phyloP scores from a whole-genome alignment of 768 basidiomycete genomes.

The Auriscalpium orientale region DNA sequence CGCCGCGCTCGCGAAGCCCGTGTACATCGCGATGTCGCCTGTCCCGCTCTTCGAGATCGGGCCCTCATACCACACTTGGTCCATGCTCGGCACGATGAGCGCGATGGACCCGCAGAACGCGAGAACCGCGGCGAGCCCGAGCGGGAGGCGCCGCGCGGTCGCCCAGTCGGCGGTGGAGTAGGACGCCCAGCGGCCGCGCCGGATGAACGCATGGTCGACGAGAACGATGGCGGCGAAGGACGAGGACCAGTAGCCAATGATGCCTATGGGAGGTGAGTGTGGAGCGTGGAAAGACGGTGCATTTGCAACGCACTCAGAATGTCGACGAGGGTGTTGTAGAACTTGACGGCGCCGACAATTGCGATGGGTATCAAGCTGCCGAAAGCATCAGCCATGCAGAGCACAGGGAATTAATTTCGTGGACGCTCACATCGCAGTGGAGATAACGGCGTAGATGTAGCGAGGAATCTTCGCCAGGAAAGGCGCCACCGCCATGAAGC shows the following conservation, averaged over 20 bases:
- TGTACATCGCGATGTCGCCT: slow-evolving; percentile 40
- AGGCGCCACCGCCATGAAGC: slow-evolving; percentile 31
- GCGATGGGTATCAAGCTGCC: slow-evolving; percentile 38
- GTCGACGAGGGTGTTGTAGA: slow-evolving; percentile 38
- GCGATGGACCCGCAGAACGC: slow-evolving; percentile 33
- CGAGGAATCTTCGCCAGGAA: slow-evolving; percentile 33
- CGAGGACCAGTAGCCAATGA: slow-evolving; percentile 40
- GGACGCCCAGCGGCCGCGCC: slow-evolving; percentile 23
- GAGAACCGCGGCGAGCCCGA: slow-evolving; percentile 32
- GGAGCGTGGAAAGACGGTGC: not conserved
- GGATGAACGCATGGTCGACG: slow-evolving; percentile 39
- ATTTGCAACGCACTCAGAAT: slow-evolving; percentile 26
- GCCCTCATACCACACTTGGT: slow-evolving; percentile 44
- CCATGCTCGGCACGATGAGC: slow-evolving; percentile 40
- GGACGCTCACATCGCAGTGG: slow-evolving; percentile 33
- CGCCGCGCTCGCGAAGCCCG: not conserved
- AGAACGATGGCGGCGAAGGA: slow-evolving; percentile 32
- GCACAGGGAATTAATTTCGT: not conserved
- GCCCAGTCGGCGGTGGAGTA: slow-evolving; percentile 35
- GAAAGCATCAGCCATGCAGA: not conserved
- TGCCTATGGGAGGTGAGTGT: slow-evolving; percentile 19
- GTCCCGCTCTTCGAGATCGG: slow-evolving; percentile 36
- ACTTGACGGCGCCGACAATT: slow-evolving; percentile 37
- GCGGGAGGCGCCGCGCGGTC: slow-evolving; percentile 29
- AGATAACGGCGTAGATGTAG: slow-evolving; percentile 39